phyloP scores from a whole-genome alignment of 768 basidiomycete species.

The Lentinula edodes region DNA sequence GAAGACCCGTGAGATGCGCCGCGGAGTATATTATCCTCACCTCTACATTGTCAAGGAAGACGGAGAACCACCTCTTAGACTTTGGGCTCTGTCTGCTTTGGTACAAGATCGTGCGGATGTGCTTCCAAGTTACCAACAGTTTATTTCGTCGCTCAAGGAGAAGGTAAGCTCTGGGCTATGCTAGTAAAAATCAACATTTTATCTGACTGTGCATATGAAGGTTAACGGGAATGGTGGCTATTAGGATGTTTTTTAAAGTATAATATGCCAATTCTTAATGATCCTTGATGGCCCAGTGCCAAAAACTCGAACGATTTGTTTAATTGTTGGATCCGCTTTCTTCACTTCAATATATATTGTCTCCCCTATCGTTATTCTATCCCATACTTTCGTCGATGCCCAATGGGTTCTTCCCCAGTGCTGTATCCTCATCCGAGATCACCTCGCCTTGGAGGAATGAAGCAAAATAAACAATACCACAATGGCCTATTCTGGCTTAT shows the following conservation, averaged over 20 bases:
- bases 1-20: conserved; percentile 91
- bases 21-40: conserved; percentile 90
- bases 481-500: too few relatives aligned
- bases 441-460: too few relatives aligned
- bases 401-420: neutral
- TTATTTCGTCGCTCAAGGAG: conserved; percentile 83
- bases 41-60: conserved; percentile 98
- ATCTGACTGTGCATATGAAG: neutral
- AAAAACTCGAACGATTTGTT: neutral
- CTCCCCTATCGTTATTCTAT: neutral
- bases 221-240: conserved; percentile 10
- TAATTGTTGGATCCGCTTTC: neutral
- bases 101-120: conserved; percentile 96
- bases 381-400: neutral
- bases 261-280: neutral
- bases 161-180: conserved; percentile 49
- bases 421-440: too few relatives aligned
- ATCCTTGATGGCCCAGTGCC: neutral
- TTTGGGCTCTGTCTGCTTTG: conserved; percentile 92
- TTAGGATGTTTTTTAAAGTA: neutral
- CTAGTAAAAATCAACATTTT: neutral
- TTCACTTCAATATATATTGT: neutral
- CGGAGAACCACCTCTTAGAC: conserved; percentile 87
- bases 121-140: conserved; percentile 94
- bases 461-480: too few relatives aligned